These are phyloP conservation scores for Microdochium trichocladiopsis DNA, from an alignment of 2,329 filamentous ascomycete species.

Conservation along the genomic window DNA sequence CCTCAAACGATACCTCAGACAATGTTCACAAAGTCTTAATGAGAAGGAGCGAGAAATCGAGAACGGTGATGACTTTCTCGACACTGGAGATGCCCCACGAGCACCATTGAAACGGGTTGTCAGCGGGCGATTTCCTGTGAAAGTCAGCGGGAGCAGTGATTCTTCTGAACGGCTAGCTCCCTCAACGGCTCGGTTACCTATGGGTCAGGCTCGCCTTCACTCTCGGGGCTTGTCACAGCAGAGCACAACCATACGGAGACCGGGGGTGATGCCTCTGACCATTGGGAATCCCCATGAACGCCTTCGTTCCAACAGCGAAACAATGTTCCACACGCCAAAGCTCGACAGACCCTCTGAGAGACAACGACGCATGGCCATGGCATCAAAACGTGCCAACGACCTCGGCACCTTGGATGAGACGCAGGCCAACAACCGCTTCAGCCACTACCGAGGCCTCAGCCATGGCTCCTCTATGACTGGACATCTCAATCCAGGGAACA, in stretches of 20 bases:
- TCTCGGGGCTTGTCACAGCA: conserved; percentile 69
- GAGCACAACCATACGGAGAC: conserved; percentile 56
- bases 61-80: conserved; percentile 57
- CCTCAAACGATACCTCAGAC: conserved; percentile 54
- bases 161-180: conserved; percentile 62
- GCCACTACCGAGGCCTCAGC: conserved; percentile 59
- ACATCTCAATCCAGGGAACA: conserved; percentile 23
- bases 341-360: conserved; percentile 46
- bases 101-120: conserved; percentile 56
- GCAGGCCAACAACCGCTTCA: conserved; percentile 57
- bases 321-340: conserved; percentile 39
- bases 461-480: conserved; percentile 63
- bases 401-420: conserved; percentile 57
- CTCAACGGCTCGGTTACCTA: conserved; percentile 58
- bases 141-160: conserved; percentile 64
- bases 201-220: conserved; percentile 75
- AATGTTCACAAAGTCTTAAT: conserved; percentile 36
- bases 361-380: conserved; percentile 56
- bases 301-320: conserved; percentile 59
- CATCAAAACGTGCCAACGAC: conserved; percentile 53
- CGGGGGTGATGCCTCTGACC: conserved; percentile 64
- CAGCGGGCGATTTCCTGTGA: conserved; percentile 61
- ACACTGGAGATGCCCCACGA: conserved; percentile 74
- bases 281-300: conserved; percentile 66
- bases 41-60: conserved; percentile 45